phyloP scores from a whole-genome alignment of 495 filamentous ascomycete genomes.

The Hypoxylon perforatum region DNA sequence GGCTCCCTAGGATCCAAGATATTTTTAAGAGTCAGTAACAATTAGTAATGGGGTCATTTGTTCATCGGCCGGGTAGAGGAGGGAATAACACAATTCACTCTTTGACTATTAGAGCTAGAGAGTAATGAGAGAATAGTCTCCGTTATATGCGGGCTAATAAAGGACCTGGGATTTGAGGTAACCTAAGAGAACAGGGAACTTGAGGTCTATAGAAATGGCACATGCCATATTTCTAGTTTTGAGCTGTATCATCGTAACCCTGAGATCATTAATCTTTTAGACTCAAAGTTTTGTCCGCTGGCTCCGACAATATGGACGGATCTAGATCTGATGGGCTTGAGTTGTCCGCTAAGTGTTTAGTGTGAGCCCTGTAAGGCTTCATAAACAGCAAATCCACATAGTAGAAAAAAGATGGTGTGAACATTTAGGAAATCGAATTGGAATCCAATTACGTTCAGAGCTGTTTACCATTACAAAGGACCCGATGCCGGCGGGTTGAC shows the following conservation, averaged over 20 bases:
- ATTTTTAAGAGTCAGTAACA: constrained; percentile 2
- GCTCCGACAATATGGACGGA: constrained; percentile 26
- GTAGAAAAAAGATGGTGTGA: too few relatives aligned
- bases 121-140: constrained; percentile 2
- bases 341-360: not conserved
- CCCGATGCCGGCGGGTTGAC: constrained; percentile 36
- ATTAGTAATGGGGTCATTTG: constrained; percentile 28
- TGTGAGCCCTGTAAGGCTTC: too few relatives aligned
- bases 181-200: not conserved
- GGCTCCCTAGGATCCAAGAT: not conserved
- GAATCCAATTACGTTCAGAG: too few relatives aligned
- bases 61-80: constrained; percentile 2
- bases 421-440: too few relatives aligned
- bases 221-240: constrained; percentile 6
- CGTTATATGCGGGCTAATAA: constrained; percentile 12
- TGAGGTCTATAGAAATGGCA: constrained; percentile 12
- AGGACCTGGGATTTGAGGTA: not conserved
- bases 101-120: not conserved
- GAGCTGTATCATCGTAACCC: too few relatives aligned
- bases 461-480: not conserved
- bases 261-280: too few relatives aligned
- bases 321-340: constrained; percentile 18
- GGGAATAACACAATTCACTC: not conserved
- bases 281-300: not conserved
- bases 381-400: too few relatives aligned